These are phyloP conservation scores for Ceratocystis lukuohia DNA, from an alignment of 2,329 filamentous ascomycete species.

Conservation along the genomic window DNA sequence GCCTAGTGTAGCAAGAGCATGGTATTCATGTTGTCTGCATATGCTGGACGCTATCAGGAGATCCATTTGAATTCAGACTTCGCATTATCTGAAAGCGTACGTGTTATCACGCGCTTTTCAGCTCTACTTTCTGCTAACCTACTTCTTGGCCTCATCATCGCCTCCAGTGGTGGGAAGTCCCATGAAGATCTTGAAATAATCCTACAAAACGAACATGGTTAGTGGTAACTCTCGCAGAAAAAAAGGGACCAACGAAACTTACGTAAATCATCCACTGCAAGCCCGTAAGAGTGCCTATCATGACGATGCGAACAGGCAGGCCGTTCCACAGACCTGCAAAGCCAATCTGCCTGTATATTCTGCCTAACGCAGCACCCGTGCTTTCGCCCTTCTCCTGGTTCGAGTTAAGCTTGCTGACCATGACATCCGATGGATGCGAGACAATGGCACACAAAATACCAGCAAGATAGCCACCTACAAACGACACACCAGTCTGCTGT, in stretches of 20 bases:
- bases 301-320: conserved; percentile 69
- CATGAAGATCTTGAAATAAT: conserved; percentile 85
- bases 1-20: too few relatives aligned
- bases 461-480: conserved; percentile 69
- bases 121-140: background rate
- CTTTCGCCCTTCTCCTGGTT: conserved; percentile 62
- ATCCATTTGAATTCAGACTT: too few relatives aligned
- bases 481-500: conserved; percentile 74
- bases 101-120: background rate
- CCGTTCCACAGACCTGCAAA: conserved; percentile 88
- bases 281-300: conserved; percentile 72
- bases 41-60: too few relatives aligned
- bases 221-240: conserved; percentile 16
- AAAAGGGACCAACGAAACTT: conserved; percentile 25
- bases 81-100: background rate
- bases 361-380: conserved; percentile 58
- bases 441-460: conserved; percentile 80
- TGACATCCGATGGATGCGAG: conserved; percentile 69
- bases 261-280: conserved; percentile 91
- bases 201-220: conserved; percentile 30
- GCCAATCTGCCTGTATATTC: conserved; percentile 79
- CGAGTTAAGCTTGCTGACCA: conserved; percentile 86
- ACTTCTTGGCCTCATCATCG: conserved; percentile 36
- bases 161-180: conserved; percentile 74
- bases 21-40: too few relatives aligned